Evolutionary conservation across 805 yeast genomes (phyloP).

Genomic region (Ogataea nakhonphanomensis): DNA sequence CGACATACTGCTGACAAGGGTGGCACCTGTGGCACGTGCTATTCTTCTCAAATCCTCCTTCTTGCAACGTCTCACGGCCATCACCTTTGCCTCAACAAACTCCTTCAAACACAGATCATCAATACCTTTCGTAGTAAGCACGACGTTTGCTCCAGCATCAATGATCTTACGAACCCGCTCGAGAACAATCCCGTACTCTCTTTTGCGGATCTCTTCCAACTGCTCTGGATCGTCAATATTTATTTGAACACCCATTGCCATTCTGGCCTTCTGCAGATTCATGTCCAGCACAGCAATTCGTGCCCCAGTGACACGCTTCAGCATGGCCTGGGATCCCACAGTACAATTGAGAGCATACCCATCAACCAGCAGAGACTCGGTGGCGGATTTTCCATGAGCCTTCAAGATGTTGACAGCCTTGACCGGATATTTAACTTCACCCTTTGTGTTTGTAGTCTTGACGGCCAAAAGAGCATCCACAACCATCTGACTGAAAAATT

Average conservation of each 20-base stretch:
- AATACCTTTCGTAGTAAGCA: conserved; percentile 89
- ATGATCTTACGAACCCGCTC: conserved; percentile 81
- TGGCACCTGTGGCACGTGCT: conserved; percentile 97
- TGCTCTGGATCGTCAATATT: conserved; percentile 93
- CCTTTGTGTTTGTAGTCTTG: conserved; percentile 81
- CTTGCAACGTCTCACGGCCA: conserved; percentile 96
- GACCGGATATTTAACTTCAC: conserved; percentile 89
- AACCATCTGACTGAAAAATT: conserved; percentile 83
- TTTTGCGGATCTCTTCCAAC: conserved; percentile 83
- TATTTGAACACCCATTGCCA: conserved; percentile 98
- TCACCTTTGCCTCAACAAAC: conserved; percentile 85
- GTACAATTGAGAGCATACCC: conserved; percentile 98
- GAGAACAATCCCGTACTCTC: conserved; percentile 81
- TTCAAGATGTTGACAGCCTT: conserved; percentile 94
- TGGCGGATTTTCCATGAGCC: conserved; percentile 93
- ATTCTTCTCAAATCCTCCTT: conserved; percentile 95
- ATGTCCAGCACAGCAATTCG: conserved; percentile 86
- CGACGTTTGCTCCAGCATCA: conserved; percentile 88
- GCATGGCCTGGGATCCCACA: conserved; percentile 96
- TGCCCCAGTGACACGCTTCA: conserved; percentile 63
- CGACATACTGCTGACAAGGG: conserved; percentile 79
- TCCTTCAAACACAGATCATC: conserved; percentile 90
- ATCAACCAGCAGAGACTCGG: conserved; percentile 79
- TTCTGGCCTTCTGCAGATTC: conserved; percentile 90
- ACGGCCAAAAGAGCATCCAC: conserved; percentile 96